Evolutionary conservation across 345 rosid genomes (phyloP).

Genomic region (Aquilaria yunnanensis): DNA sequence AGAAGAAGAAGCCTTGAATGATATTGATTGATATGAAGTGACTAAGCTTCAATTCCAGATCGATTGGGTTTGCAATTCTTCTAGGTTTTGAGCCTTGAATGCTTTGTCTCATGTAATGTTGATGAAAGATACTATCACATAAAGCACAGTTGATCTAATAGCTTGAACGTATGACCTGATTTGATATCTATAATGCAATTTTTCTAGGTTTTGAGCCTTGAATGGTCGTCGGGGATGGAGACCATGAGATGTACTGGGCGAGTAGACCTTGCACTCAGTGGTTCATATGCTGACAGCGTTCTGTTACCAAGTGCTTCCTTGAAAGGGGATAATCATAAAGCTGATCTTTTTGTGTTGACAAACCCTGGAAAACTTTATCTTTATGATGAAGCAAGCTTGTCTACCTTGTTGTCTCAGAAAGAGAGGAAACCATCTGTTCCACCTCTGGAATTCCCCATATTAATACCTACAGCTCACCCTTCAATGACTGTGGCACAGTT

Average conservation of each 20-base stretch:
- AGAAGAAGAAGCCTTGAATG: too few relatives aligned
- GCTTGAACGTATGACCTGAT: too few relatives aligned
- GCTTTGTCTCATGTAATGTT: too few relatives aligned
- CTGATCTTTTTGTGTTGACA: constrained; percentile 48
- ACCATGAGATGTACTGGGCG: constrained; percentile 47
- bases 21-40: too few relatives aligned
- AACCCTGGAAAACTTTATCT: constrained; percentile 62
- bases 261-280: constrained; percentile 42
- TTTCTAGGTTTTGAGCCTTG: constrained; percentile 54
- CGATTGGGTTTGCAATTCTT: too few relatives aligned
- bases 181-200: background rate
- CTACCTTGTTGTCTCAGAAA: constrained; percentile 36
- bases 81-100: too few relatives aligned
- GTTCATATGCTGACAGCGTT: constrained; percentile 68
- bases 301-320: constrained; percentile 42
- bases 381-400: constrained; percentile 38
- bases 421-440: constrained; percentile 34
- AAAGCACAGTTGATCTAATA: too few relatives aligned
- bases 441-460: constrained; percentile 36
- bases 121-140: too few relatives aligned
- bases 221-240: constrained; percentile 60
- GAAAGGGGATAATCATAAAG: constrained; percentile 24
- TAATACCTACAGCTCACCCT: constrained; percentile 47
- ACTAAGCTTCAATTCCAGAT: too few relatives aligned
- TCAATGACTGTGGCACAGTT: constrained; percentile 40